phyloP scores from a whole-genome alignment of 2,329 filamentous ascomycete genomes.

The Fusarium sterilihyphosum region DNA sequence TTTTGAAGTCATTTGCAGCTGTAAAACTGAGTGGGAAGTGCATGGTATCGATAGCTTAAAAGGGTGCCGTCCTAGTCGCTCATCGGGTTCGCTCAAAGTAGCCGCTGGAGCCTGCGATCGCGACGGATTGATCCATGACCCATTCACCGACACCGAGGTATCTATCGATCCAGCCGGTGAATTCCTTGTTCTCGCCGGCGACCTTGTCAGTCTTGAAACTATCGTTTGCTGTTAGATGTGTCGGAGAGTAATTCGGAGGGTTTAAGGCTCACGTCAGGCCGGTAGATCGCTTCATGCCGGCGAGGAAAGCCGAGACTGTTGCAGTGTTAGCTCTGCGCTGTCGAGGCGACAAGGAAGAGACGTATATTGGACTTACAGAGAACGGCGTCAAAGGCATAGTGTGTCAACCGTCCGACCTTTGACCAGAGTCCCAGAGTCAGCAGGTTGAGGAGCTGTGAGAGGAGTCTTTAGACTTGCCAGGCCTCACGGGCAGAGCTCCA shows the following conservation, averaged over 20 bases:
- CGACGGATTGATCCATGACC: conserved; percentile 97
- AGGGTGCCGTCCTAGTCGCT: conserved; percentile 2
- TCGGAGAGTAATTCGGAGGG: not conserved
- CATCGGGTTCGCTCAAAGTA: conserved; percentile 93
- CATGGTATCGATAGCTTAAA: conserved; percentile 30
- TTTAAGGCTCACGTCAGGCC: conserved; percentile 88
- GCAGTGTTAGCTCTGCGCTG: not conserved
- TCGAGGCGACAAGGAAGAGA: not conserved
- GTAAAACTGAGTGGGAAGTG: conserved; percentile 18
- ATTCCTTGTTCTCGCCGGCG: conserved; percentile 79
- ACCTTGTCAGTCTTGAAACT: conserved; percentile 91
- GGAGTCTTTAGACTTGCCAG: conserved; percentile 49
- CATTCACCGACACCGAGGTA: conserved; percentile 96
- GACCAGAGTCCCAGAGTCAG: conserved; percentile 74
- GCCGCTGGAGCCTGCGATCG: conserved; percentile 84
- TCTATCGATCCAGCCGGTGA: conserved; percentile 89
- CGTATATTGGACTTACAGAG: conserved; percentile 69
- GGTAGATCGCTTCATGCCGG: conserved; percentile 96
- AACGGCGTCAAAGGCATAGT: conserved; percentile 96
- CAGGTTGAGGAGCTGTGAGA: conserved; percentile 69
- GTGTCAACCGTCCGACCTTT: conserved; percentile 91
- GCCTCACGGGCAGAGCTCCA: conserved; percentile 39
- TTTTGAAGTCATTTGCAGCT: not conserved
- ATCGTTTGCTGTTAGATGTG: conserved; percentile 46
- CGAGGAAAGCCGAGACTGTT: conserved; percentile 91